Evolutionary conservation across 2,329 filamentous ascomycete species (phyloP), one percentile per base, ranked within the genome.

Genomic region (Trichoderma sp.): DNA sequence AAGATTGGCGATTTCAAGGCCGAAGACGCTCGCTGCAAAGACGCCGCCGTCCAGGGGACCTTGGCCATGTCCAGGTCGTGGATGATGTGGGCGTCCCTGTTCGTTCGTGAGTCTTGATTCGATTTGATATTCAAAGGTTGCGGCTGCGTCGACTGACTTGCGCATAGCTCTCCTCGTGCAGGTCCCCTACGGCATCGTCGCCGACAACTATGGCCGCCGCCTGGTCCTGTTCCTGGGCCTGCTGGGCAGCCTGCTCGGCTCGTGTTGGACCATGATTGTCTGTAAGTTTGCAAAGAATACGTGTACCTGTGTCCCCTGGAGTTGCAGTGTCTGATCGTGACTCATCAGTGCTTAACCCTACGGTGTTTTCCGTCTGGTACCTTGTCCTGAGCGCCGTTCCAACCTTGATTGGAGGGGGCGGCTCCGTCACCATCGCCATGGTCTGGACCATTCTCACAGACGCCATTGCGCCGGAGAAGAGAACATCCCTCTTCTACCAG

Each of bases 1-100:
- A 73, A 79, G 29, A 75, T 81, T 0, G 72, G 72, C 37, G 73
- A 70, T 49, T 60, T 70, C 59, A 73, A 61, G 4, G 71, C 76
- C 74, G 60, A 76, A 1, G 84, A 86, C 68, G 74, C 78, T 53
- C 77, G 80, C 8, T 88, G 87, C 77, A 88, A 88, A 73, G 74
- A 76, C 3, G 74, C 78, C 0, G 75, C 78, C 2, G 84, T 89
- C 0, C 86, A 88, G 72, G 79, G 82, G 27, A 79, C 81, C 24
- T 77, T 89, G 52, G 85, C 86, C 13, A 82, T 83, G 79, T 76
- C 88, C 19, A 79, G 80, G 53, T 85, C 85, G 0, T 85, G 83
- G 80, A 72, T 77, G 53, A 71, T 76, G 21, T 81, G 83, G 1
- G 77, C 86, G 35, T 81, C 85, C 35, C 81, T 81, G 68, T 74